A percentile compares a stretch with the other conserved stretches of the same genome.
Evolutionary conservation across 805 yeast genomes (phyloP).

Genomic region (Diddensiella transvaalensis): DNA sequence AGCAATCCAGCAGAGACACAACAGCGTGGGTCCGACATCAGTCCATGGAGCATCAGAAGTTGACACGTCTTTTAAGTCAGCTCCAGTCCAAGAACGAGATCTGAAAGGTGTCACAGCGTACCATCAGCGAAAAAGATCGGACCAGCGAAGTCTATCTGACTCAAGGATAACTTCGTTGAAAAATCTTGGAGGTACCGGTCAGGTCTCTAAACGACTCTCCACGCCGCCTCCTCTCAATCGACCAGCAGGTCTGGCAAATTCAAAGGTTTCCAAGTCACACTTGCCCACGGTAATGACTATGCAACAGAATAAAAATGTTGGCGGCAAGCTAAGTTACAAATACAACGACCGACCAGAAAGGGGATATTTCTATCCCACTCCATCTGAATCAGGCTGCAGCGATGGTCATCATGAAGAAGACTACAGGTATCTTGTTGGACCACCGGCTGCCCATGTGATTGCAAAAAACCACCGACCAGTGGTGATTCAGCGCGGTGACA

Average conservation of each 20-base stretch:
- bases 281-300: too few species aligned
- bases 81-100: neutral
- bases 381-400: constrained; percentile 24
- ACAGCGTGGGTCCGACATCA: neutral
- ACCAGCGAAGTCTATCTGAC: neutral
- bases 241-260: neutral
- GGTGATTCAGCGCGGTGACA: neutral
- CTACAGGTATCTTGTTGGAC: neutral
- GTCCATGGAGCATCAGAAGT: neutral
- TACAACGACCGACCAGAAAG: neutral
- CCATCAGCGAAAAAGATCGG: neutral
- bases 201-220: neutral
- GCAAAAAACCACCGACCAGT: neutral
- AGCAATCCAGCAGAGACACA: neutral
- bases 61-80: neutral
- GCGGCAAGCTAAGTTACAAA: neutral
- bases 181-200: neutral
- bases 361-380: constrained; percentile 20
- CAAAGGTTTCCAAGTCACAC: neutral
- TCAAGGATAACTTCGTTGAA: neutral
- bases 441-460: neutral
- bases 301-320: neutral
- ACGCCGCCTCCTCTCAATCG: neutral
- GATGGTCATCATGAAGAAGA: constrained; percentile 8
- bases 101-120: too few species aligned